Conservation (phyloP, 148 eudicot genomes). For the Arbutus unedo region DNA sequence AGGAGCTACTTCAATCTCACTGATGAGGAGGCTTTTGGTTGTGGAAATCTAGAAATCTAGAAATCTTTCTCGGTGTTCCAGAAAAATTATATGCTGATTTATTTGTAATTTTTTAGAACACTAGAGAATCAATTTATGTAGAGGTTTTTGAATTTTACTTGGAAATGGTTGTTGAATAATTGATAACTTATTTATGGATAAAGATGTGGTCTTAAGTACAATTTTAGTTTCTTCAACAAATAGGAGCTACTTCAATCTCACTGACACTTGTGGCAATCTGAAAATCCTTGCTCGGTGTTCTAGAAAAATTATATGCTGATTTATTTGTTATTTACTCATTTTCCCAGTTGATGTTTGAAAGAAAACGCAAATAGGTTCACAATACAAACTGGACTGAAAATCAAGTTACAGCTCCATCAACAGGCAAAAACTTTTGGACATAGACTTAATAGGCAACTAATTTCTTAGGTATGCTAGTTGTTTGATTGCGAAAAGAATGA, state of each 20-base stretch:
- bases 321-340: background rate
- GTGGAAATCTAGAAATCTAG: background rate
- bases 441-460: background rate
- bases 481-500: background rate
- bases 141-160: background rate
- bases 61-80: background rate
- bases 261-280: background rate
- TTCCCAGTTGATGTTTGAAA: background rate
- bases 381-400: too few relatives aligned
- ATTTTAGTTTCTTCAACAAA: background rate
- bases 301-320: background rate
- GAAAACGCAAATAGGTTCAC: background rate
- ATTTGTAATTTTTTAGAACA: too few relatives aligned
- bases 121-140: too few relatives aligned
- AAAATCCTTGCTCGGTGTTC: background rate
- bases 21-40: too few relatives aligned
- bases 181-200: background rate
- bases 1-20: background rate
- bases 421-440: background rate
- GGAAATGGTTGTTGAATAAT: background rate
- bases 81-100: background rate
- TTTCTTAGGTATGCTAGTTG: background rate
- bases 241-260: background rate
- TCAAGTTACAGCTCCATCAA: background rate
- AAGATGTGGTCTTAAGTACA: background rate